These are phyloP conservation scores for Ophiostoma tasmaniense DNA, from an alignment of 2,329 filamentous ascomycete genomes.

Conservation along the genomic window DNA sequence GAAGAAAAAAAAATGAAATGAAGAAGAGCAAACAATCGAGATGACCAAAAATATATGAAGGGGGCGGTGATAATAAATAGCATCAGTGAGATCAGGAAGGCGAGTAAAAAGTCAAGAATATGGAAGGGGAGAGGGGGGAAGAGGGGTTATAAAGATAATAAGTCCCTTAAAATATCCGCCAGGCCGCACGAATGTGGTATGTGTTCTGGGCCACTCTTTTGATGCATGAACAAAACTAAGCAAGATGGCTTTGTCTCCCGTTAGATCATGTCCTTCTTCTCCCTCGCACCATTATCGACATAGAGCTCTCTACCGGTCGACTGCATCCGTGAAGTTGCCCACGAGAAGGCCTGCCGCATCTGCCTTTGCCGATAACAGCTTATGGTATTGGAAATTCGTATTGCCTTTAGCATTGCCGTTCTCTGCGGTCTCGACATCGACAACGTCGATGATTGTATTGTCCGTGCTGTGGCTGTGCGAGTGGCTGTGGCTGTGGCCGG, in stretches of 20 bases:
- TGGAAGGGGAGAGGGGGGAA: background rate
- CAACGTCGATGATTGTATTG: conserved; percentile 2
- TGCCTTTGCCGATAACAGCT: conserved; percentile 32
- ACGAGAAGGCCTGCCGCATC: conserved; percentile 40
- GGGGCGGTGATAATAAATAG: too few species aligned
- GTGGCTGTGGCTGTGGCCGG: background rate
- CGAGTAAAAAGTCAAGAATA: background rate
- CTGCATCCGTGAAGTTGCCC: conserved; percentile 53
- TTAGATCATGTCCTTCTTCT: background rate
- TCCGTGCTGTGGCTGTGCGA: background rate
- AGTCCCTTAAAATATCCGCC: background rate
- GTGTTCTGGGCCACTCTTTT: background rate
- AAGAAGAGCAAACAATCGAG: background rate
- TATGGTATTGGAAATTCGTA: conserved; percentile 28
- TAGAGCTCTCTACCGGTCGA: conserved; percentile 26
- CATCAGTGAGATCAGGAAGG: too few species aligned
- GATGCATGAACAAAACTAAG: background rate
- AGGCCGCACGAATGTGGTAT: background rate
- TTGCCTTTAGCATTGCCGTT: background rate
- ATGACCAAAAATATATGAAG: background rate
- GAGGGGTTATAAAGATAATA: background rate
- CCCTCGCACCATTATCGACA: background rate
- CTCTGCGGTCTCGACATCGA: background rate
- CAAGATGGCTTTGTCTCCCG: background rate
- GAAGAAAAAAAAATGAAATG: background rate